Evolutionary conservation across 768 basidiomycete species (phyloP), one percentile per base, ranked within the genome.

Genomic region (Russula lepida): DNA sequence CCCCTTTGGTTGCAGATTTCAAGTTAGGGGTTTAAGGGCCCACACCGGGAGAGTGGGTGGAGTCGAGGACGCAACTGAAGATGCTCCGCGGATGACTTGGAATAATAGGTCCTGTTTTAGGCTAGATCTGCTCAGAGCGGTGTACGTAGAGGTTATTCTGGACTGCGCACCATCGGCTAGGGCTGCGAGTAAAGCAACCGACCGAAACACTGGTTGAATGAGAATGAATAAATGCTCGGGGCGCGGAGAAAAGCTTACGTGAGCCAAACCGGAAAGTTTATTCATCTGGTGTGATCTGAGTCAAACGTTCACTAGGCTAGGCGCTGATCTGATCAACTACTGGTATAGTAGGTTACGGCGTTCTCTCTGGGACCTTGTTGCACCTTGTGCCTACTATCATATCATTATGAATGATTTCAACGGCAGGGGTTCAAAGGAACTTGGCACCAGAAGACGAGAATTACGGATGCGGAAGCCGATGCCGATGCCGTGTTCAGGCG

Each of bases 31-130:
- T 9, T 19, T 3, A 54, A 33, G 15, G 39, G 27, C 32, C 33
- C 51, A 35, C n/a, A 53, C 37, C 23, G 27, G 15, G 41, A 33
- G 23, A 19, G 8, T 12, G 30, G 19, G 35, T 41, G 48, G 21
- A 57, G 49, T 52, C 35, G n/a, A 47, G 55, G 33, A 47, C 6
- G 17, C 33, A 35, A 51, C 33, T 43, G 43, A 54, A 25, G 15
- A 19, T 21, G 19, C 28, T 15, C 50, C 13, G 19, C 33, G 25
- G 28, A 50, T 32, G 19, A 47, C 19, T 21, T 21, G 25, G 33
- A 56, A 56, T 50, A 51, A 27, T 37, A 50, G n/a, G 49, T 25
- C 60, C 41, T 25, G n/a, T 46, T 61, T 44, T 8, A 25, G 58
- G 43, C 32, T 44, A 46, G 58, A 53, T 59, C 52, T 44, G 55